Evolutionary conservation across 1,139 yeast species (phyloP), one percentile per base, ranked within the genome.

Genomic region (Debaryomyces fabryi): DNA sequence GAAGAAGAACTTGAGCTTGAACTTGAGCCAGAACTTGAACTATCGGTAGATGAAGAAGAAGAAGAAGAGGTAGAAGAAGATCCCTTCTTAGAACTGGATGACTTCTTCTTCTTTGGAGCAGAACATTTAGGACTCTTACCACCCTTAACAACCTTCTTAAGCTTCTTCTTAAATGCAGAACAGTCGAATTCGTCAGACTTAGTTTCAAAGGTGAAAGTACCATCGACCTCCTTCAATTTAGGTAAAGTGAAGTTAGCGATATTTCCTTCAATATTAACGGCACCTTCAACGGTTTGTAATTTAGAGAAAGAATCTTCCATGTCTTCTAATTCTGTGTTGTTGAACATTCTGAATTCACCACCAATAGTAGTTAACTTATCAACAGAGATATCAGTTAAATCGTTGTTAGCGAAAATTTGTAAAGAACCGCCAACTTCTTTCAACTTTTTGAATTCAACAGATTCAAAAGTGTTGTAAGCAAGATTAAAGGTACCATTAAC

Each of bases 121-220:
- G 75, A 60, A 65, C 81, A 76, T 56, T 65, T 67, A 64, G 62
- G 73, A 68, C 74, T 73, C 67, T 76, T 78, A 51, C 79, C 80
- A 60, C 72, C 67, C 53, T 74, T 74, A 57, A 68, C 68, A 45
- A 67, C 65, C 47, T 53, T 56, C 42, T 62, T 55, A 51, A 69
- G 65, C 58, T 68, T 69, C 52, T 62, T 57, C 55, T 72, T 63
- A 60, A 72, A 73, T 27, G 50, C 66, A 29, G 60, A 48, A 63
- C 81, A 76, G 55, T 67, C 67, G 54, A 75, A 73, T 49, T 74
- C 72, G 41, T 70, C 69, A 47, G 68, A 64, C 41, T 75, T 71
- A 48, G 76, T 64, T 44, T 58, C 52, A 47, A 75, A 67, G 40
- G 65, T 55, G 59, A 76, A 76, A 60, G 75, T 79, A 56, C 81